Evolutionary conservation across 2,329 filamentous ascomycete species (phyloP).

Genomic region (Catunica adiposa): DNA sequence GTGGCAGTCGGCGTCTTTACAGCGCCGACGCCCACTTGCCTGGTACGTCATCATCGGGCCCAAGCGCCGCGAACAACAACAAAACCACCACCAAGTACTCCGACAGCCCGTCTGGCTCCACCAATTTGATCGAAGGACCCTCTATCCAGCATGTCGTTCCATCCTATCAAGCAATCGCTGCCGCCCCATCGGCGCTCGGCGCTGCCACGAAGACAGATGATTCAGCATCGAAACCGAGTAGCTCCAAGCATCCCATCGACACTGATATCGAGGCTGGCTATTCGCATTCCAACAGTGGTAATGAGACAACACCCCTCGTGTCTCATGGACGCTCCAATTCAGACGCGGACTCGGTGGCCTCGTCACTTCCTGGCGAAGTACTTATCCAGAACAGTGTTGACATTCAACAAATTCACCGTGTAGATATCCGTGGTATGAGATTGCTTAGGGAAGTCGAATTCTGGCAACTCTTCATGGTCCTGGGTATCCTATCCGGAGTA

Average conservation of each 20-base stretch:
- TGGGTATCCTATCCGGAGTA: conserved; percentile 82
- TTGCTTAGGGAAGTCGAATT: conserved; percentile 62
- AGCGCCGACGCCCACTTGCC: conserved; percentile 20
- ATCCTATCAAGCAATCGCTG: neutral
- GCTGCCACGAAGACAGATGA: neutral
- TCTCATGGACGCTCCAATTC: conserved; percentile 25
- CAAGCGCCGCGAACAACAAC: neutral
- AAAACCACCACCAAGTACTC: conserved; percentile 1
- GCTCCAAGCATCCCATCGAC: conserved; percentile 18
- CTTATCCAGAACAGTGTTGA: conserved; percentile 45
- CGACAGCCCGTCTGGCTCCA: neutral
- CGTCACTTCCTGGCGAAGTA: conserved; percentile 34
- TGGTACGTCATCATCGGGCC: conserved; percentile 39
- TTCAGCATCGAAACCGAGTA: neutral
- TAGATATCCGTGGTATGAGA: conserved; percentile 78
- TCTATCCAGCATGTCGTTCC: conserved; percentile 4
- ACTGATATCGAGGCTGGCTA: conserved; percentile 15
- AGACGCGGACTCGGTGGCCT: conserved; percentile 29
- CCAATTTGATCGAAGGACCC: too few relatives aligned
- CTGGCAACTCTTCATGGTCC: conserved; percentile 76
- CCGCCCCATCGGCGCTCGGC: neutral
- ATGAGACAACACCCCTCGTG: conserved; percentile 71
- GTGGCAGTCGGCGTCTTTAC: conserved; percentile 2
- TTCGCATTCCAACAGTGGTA: conserved; percentile 29
- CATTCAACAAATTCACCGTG: conserved; percentile 56